These are phyloP conservation scores for Candida railenensis DNA, from an alignment of 805 yeast species.

Conservation along the genomic window DNA sequence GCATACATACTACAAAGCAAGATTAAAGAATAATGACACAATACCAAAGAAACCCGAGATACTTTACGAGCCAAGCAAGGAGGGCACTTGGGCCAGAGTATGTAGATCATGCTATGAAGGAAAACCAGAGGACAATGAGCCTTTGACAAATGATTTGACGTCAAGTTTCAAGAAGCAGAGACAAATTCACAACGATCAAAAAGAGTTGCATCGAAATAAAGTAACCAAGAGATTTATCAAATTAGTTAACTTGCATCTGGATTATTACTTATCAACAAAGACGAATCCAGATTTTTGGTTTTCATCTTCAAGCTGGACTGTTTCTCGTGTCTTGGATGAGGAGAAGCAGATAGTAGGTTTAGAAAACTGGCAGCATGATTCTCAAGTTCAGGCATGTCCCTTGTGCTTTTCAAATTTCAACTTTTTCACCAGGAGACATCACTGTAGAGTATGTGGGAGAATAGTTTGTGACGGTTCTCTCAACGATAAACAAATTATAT, in stretches of 20 bases:
- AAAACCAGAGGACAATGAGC: slow-evolving; percentile 50
- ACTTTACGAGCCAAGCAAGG: slow-evolving; percentile 24
- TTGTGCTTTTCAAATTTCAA: slow-evolving; percentile 62
- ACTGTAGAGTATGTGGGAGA: slow-evolving; percentile 85
- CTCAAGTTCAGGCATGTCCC: slow-evolving; percentile 51
- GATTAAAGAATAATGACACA: slow-evolving; percentile 45
- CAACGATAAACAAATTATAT: slow-evolving; percentile 40
- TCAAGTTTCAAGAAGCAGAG: slow-evolving; percentile 42
- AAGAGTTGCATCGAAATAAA: slow-evolving; percentile 52
- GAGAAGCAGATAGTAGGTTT: slow-evolving; percentile 29
- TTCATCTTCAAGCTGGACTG: slow-evolving; percentile 4
- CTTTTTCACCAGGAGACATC: slow-evolving; percentile 71
- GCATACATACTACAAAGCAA: slow-evolving; percentile 58
- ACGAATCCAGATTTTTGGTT: neutral
- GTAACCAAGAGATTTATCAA: slow-evolving; percentile 61
- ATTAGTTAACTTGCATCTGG: slow-evolving; percentile 30
- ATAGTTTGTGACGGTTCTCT: slow-evolving; percentile 70
- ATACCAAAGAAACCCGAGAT: slow-evolving; percentile 35
- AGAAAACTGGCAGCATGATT: slow-evolving; percentile 64
- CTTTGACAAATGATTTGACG: slow-evolving; percentile 43
- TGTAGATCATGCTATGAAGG: slow-evolving; percentile 60
- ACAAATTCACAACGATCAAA: slow-evolving; percentile 42
- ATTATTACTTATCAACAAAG: slow-evolving; percentile 9
- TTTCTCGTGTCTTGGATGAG: slow-evolving; percentile 5
- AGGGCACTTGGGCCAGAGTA: slow-evolving; percentile 69